Percentiles rank a stretch among this genome's conserved stretches.
phyloP scores from a whole-genome alignment of 306 rosid species.

The Prunus davidiana region DNA sequence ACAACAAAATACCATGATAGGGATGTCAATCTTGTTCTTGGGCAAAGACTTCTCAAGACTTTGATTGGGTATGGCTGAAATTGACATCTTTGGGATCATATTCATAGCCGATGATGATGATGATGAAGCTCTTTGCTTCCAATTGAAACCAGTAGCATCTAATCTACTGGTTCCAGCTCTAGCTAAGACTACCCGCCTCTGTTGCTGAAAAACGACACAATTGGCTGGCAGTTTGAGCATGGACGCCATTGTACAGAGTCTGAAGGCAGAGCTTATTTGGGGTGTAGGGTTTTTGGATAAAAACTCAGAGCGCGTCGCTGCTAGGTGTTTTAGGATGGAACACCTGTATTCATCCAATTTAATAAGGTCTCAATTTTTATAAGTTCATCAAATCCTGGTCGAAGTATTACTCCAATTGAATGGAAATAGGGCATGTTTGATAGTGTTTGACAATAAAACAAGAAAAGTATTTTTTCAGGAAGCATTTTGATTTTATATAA shows the following conservation, averaged over 20 bases:
- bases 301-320: no score
- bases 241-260: slow-evolving; percentile 6
- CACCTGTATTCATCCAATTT: no score
- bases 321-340: no score
- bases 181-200: neutral
- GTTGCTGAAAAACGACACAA: neutral
- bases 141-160: neutral
- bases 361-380: no score
- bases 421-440: no score
- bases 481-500: no score
- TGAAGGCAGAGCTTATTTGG: neutral
- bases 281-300: neutral
- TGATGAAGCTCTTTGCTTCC: neutral
- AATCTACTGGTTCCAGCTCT: neutral
- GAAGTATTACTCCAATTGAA: no score
- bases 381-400: no score
- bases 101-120: neutral
- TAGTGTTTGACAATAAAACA: no score
- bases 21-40: slow-evolving; percentile 3
- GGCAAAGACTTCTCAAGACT: neutral
- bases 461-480: no score
- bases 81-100: neutral
- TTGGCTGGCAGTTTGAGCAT: neutral
- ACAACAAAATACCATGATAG: neutral
- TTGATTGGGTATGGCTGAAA: neutral